Base-by-base conservation (phyloP, 371 early-diverging fungal genomes). In the Dentiscutata heterogama region DNA sequence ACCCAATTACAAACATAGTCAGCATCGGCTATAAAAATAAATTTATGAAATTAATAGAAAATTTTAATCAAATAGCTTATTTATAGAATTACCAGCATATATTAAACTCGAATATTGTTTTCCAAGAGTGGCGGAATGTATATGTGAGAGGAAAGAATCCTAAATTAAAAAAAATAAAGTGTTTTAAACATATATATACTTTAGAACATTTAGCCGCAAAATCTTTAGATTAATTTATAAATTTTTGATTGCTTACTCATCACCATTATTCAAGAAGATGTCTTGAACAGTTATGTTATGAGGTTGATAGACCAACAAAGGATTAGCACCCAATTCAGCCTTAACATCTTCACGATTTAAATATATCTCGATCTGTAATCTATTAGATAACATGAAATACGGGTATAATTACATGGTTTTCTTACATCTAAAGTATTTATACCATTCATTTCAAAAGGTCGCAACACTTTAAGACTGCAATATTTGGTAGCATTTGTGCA, bases 1-100 rank as follows among this genome's bases (percentile, higher is more conserved):
- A 95, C 92, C 96, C 96, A 97, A 87, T 96, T 96, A 90, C 96
- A 95, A 71, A 94, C 94, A 83, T 89, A 94, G 84, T 95, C 95
- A 7, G 94, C 94, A 83, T 94, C 94, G 73, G 97, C 35, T 14
- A 8, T 31, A 35, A 65, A 16, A 31, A n/a, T 42, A 42, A 42
- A 5, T 42, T 42, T 5, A 42, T 42, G 8, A 42, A 8, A 42
- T 42, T 35, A 35, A 42, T 42, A 42, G 42, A 42, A 42, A 42
- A 10, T 42, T 18, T 1, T 18, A 35, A 20, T 35, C 16, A 63
- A 63, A 31, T 29, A 8, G 18, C 42, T 42, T 42, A 31, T 14
- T 18, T 35, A 31, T 7, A 31, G 31, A 27, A 18, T 65, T 7
- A 27, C 65, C 98, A 82, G 96, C 95, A 87, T 97, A 98, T 73